Evolutionary conservation across 2,329 filamentous ascomycete genomes (phyloP).

Genomic region (Fusarium beomiforme): DNA sequence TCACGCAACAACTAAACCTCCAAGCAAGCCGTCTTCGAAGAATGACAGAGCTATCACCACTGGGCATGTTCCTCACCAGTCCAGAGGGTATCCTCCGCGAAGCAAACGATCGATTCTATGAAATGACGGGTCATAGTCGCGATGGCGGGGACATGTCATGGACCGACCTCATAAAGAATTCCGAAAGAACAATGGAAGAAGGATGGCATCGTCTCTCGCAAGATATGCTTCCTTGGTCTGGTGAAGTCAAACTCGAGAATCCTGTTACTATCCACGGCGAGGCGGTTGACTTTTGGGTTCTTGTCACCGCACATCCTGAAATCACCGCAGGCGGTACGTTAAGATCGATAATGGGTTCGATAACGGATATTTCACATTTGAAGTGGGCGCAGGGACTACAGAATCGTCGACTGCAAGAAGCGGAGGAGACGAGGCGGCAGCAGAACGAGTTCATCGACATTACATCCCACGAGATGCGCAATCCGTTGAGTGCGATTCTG

Average conservation of each 20-base stretch:
- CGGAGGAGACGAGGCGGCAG: conserved; percentile 54
- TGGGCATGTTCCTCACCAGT: conserved; percentile 53
- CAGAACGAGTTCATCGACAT: conserved; percentile 79
- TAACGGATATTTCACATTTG: conserved; percentile 56
- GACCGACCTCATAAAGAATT: conserved; percentile 52
- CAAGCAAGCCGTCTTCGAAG: conserved; percentile 50
- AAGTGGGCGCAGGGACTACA: conserved; percentile 55
- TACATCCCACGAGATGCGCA: conserved; percentile 75
- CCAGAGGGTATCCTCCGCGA: conserved; percentile 54
- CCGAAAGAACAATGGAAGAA: conserved; percentile 44
- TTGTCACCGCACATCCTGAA: conserved; percentile 51
- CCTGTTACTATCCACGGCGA: conserved; percentile 41
- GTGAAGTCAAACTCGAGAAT: conserved; percentile 50
- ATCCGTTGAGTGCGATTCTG: conserved; percentile 75
- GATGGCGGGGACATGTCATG: conserved; percentile 53
- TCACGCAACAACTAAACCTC: conserved; percentile 48
- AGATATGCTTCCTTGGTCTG: conserved; percentile 49
- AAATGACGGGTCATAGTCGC: conserved; percentile 55
- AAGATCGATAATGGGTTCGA: conserved; percentile 52
- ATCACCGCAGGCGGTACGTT: conserved; percentile 47
- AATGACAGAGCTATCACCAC: conserved; percentile 50
- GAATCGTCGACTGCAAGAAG: conserved; percentile 48
- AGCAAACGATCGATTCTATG: conserved; percentile 58
- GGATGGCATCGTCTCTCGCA: conserved; percentile 52
- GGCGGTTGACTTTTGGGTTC: conserved; percentile 56